Conservation (phyloP, 2,329 filamentous ascomycete species). For the Aspergillus pseudonomiae region DNA sequence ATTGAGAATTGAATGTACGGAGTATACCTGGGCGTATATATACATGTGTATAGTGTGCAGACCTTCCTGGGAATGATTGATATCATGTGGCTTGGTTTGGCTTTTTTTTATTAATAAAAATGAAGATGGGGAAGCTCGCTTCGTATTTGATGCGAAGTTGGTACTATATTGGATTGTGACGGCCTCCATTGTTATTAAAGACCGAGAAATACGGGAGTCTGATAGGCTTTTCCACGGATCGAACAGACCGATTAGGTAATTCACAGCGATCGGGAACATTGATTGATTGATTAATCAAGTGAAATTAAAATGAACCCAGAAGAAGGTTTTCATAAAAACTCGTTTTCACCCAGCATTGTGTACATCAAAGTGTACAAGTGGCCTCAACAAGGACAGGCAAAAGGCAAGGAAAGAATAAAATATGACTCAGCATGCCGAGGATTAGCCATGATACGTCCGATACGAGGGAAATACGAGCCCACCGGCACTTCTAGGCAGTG, state of each 20-base stretch:
- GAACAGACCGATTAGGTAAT: conserved; percentile 13
- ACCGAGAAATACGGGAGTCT: not conserved
- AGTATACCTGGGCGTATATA: not conserved
- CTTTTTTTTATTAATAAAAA: not conserved
- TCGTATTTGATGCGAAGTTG: not conserved
- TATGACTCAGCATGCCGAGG: conserved; percentile 14
- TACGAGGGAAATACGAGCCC: conserved; percentile 1
- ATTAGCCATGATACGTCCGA: conserved; percentile 7
- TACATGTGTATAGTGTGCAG: not conserved
- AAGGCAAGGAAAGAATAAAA: not conserved
- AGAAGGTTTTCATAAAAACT: not conserved
- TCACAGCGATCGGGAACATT: conserved; percentile 3
- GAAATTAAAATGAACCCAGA: not conserved
- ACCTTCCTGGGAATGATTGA: not conserved
- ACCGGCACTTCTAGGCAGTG: conserved; percentile 20
- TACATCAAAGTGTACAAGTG: conserved; percentile 7
- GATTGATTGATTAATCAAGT: not conserved
- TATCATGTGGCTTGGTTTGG: not conserved
- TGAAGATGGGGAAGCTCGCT: not conserved
- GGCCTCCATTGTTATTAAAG: not conserved
- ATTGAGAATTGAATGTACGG: not conserved
- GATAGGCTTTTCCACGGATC: conserved; percentile 13
- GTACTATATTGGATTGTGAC: not conserved
- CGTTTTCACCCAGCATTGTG: not conserved
- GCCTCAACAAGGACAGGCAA: not conserved